A percentile compares a stretch with the other conserved stretches of the same genome.
Evolutionary conservation across 352 stramenopile genomes (phyloP).

Genomic region (Pythium dissimile): DNA sequence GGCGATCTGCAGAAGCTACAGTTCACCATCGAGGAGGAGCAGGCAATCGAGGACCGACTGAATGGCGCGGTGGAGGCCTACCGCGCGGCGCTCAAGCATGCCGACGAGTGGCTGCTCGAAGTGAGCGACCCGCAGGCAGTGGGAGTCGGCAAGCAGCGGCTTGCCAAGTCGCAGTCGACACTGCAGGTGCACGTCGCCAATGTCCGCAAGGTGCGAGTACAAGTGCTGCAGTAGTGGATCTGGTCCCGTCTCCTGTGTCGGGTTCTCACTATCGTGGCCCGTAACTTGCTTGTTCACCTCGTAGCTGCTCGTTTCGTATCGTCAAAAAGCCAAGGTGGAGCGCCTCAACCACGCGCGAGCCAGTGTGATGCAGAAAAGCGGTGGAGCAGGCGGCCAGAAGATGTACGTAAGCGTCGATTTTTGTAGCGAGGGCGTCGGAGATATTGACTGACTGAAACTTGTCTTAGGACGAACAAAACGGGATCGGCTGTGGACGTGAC

Average conservation of each 20-base stretch:
- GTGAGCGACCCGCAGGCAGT: constrained; percentile 27
- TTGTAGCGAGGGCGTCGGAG: too few relatives aligned
- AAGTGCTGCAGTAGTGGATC: too few relatives aligned
- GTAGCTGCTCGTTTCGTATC: constrained; percentile 55
- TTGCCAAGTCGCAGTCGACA: constrained; percentile 30
- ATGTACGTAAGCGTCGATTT: constrained; percentile 14
- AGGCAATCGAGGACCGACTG: constrained; percentile 53
- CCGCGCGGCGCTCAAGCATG: constrained; percentile 29
- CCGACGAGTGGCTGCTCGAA: constrained; percentile 47
- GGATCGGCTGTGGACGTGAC: constrained; percentile 58
- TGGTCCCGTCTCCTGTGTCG: too few relatives aligned
- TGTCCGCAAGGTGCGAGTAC: constrained; percentile 65
- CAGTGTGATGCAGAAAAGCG: constrained; percentile 39
- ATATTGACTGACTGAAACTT: too few relatives aligned
- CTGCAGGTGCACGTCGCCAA: constrained; percentile 33
- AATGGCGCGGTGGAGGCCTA: constrained; percentile 39
- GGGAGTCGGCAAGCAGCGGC: constrained; percentile 19
- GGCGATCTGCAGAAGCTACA: constrained; percentile 27
- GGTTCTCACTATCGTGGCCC: too few relatives aligned
- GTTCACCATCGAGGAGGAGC: constrained; percentile 61
- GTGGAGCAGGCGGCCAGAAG: constrained; percentile 6
- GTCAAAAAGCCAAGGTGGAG: constrained; percentile 56
- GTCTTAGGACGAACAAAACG: constrained; percentile 13
- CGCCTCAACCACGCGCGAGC: constrained; percentile 46
- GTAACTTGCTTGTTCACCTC: background rate